Conservation (phyloP, 2,329 filamentous ascomycete genomes). For the Neurospora sp. region DNA sequence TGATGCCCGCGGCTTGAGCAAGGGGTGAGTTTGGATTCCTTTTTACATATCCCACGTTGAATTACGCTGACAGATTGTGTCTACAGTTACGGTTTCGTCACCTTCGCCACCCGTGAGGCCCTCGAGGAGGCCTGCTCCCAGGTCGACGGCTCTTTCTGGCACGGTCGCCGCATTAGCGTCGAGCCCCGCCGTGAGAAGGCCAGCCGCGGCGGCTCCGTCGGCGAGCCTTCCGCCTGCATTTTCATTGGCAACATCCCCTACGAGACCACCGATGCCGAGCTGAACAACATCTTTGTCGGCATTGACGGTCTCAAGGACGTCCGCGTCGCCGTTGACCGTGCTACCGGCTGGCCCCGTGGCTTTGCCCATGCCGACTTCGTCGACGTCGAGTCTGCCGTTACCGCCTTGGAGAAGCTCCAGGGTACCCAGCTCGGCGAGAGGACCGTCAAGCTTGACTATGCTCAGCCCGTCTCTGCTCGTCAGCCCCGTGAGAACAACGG, state of each 20-base stretch:
- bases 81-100: slow-evolving; percentile 25
- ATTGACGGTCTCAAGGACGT: slow-evolving; percentile 64
- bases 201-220: background rate
- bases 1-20: slow-evolving; percentile 26
- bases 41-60: background rate
- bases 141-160: slow-evolving; percentile 28
- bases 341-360: slow-evolving; percentile 70
- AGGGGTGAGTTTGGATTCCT: slow-evolving; percentile 20
- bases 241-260: slow-evolving; percentile 83
- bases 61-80: slow-evolving; percentile 6
- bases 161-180: slow-evolving; percentile 26
- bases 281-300: slow-evolving; percentile 66
- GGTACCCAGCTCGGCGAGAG: slow-evolving; percentile 55
- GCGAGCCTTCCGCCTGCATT: slow-evolving; percentile 28
- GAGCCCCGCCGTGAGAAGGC: slow-evolving; percentile 9
- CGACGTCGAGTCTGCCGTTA: slow-evolving; percentile 53
- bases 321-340: slow-evolving; percentile 71
- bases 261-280: slow-evolving; percentile 73
- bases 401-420: slow-evolving; percentile 45
- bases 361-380: slow-evolving; percentile 79
- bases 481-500: slow-evolving; percentile 1
- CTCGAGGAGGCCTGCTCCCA: slow-evolving; percentile 18
- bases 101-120: slow-evolving; percentile 16
- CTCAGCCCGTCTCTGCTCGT: slow-evolving; percentile 14
- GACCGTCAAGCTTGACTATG: slow-evolving; percentile 55